phyloP scores from a whole-genome alignment of 805 yeast species.

The Pichia phayaonensis region DNA sequence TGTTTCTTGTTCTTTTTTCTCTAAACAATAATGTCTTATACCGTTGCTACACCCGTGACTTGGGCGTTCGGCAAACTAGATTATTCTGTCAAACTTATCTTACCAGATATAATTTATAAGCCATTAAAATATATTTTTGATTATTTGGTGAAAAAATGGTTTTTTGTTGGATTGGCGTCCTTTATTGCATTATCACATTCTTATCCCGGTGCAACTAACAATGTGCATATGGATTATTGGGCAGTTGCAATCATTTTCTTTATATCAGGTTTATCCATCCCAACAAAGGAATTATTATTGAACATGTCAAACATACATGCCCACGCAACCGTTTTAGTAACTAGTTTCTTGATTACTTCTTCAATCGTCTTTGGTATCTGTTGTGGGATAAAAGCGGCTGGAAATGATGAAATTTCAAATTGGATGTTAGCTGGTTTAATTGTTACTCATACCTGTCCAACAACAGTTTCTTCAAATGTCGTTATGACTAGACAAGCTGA shows the following conservation, averaged over 20 bases:
- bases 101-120: conserved; percentile 2
- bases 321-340: conserved; percentile 58
- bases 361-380: conserved; percentile 59
- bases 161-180: conserved; percentile 61
- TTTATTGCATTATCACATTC: conserved; percentile 68
- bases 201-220: conserved; percentile 75
- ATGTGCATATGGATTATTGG: conserved; percentile 79
- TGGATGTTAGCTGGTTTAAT: conserved; percentile 80
- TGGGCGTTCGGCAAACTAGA: not conserved
- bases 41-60: conserved; percentile 4
- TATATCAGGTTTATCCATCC: conserved; percentile 74
- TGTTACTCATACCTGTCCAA: conserved; percentile 82
- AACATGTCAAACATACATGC: conserved; percentile 77
- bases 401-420: conserved; percentile 51
- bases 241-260: conserved; percentile 84
- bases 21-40: not conserved
- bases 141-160: conserved; percentile 49
- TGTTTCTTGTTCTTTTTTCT: not conserved
- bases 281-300: conserved; percentile 49
- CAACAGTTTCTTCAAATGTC: conserved; percentile 87
- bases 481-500: conserved; percentile 85
- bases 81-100: not conserved
- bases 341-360: conserved; percentile 55
- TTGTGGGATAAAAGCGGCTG: conserved; percentile 53
- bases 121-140: not conserved